These are phyloP conservation scores for Ceratocystis colombiana DNA, from an alignment of 2,329 filamentous ascomycete genomes.

Conservation along the genomic window DNA sequence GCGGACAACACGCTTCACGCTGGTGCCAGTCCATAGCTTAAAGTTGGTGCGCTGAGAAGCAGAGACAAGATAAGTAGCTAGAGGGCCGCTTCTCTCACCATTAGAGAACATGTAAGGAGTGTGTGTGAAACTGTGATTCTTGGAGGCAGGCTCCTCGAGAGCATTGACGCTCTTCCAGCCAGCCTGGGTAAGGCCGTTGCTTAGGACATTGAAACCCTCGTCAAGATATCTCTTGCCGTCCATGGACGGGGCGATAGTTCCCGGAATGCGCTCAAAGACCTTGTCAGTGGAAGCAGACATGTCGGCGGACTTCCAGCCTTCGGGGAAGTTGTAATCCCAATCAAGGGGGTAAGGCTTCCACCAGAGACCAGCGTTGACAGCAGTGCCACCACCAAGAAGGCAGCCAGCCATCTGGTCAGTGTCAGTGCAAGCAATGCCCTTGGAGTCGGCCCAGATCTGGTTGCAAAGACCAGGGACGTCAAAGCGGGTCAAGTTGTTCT, in stretches of 20 bases:
- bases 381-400: conserved; percentile 56
- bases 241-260: conserved; percentile 54
- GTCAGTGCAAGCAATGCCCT: conserved; percentile 56
- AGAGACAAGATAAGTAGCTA: conserved; percentile 59
- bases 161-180: conserved; percentile 52
- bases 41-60: conserved; percentile 54
- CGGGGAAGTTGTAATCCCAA: conserved; percentile 63
- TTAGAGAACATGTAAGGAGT: conserved; percentile 57
- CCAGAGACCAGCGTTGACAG: conserved; percentile 59
- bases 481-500: conserved; percentile 56
- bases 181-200: conserved; percentile 46
- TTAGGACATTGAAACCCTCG: conserved; percentile 54
- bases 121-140: conserved; percentile 55
- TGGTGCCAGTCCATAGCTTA: conserved; percentile 54
- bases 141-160: conserved; percentile 49
- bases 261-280: conserved; percentile 60
- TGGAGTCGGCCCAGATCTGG: conserved; percentile 55
- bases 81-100: conserved; percentile 57
- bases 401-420: conserved; percentile 66
- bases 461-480: conserved; percentile 63
- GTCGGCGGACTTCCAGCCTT: conserved; percentile 58
- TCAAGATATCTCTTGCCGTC: conserved; percentile 60
- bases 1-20: conserved; percentile 57
- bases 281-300: conserved; percentile 49
- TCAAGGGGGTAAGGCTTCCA: conserved; percentile 56